phyloP scores from a whole-genome alignment of 2,329 filamentous ascomycete species.

The Fusarium sp. region DNA sequence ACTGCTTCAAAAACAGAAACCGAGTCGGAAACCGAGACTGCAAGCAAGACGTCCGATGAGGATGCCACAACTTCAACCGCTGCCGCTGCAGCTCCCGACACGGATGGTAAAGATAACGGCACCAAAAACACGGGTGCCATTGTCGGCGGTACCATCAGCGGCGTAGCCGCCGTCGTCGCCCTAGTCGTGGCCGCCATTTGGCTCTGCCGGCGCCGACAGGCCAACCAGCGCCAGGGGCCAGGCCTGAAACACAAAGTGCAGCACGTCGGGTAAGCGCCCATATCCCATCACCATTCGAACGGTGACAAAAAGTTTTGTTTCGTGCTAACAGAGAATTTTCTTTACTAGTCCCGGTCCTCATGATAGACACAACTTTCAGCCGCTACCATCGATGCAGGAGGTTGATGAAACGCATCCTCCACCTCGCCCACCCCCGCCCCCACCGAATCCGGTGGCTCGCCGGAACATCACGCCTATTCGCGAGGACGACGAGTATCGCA shows the following conservation, averaged over 20 bases:
- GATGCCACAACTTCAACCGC: constrained; percentile 31
- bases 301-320: neutral
- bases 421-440: constrained; percentile 6
- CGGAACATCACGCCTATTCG: constrained; percentile 30
- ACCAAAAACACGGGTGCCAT: constrained; percentile 61
- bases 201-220: constrained; percentile 57
- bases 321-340: constrained; percentile 32
- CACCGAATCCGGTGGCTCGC: constrained; percentile 34
- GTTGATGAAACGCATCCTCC: constrained; percentile 34
- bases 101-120: constrained; percentile 40
- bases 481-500: constrained; percentile 22
- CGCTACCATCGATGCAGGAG: constrained; percentile 46
- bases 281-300: neutral
- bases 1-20: constrained; percentile 22
- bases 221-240: constrained; percentile 57
- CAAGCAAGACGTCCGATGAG: constrained; percentile 23
- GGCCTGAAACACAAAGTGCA: constrained; percentile 53
- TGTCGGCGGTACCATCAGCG: constrained; percentile 66
- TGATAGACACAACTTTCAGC: constrained; percentile 42
- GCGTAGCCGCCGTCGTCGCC: constrained; percentile 59
- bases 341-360: constrained; percentile 45
- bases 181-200: constrained; percentile 57
- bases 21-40: constrained; percentile 23
- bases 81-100: constrained; percentile 44
- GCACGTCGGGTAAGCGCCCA: constrained; percentile 54